Percentiles rank a stretch among this genome's conserved stretches.
Conservation (phyloP, 2,329 filamentous ascomycete genomes). For the Aspergillus sp. region DNA sequence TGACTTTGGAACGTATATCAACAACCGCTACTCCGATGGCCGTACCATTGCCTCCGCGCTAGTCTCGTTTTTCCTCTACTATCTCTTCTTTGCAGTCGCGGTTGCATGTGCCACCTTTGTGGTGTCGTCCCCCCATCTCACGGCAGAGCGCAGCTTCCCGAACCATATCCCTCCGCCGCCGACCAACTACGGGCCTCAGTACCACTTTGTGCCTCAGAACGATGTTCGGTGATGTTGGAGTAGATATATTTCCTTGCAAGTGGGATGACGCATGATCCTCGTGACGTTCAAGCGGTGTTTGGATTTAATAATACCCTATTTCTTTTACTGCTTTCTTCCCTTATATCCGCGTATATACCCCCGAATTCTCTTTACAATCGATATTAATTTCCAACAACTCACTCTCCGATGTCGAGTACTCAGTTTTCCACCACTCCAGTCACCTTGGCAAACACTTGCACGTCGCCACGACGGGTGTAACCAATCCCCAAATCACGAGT, state of each 20-base stretch:
- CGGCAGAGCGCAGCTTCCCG: neutral
- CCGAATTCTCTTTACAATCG: neutral
- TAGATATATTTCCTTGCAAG: neutral
- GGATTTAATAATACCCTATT: neutral
- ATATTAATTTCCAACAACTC: neutral
- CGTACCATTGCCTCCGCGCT: neutral
- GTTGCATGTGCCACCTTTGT: neutral
- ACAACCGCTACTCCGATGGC: neutral
- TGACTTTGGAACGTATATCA: neutral
- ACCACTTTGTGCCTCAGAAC: neutral
- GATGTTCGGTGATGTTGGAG: neutral
- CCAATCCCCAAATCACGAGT: conserved; percentile 18
- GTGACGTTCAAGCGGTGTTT: neutral
- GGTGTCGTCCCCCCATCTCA: neutral
- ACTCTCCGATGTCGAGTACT: neutral
- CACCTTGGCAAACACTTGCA: conserved; percentile 3
- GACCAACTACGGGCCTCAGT: neutral
- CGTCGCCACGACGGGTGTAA: neutral
- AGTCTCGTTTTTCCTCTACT: neutral
- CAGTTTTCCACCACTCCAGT: neutral
- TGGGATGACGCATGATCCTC: neutral
- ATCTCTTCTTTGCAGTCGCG: neutral
- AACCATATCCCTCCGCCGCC: neutral
- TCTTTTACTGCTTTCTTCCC: neutral
- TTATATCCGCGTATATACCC: neutral